Percentiles rank a stretch among this genome's conserved stretches.
These are phyloP conservation scores for Lagenidium giganteum DNA, from an alignment of 352 stramenopile genomes.

Conservation along the genomic window DNA sequence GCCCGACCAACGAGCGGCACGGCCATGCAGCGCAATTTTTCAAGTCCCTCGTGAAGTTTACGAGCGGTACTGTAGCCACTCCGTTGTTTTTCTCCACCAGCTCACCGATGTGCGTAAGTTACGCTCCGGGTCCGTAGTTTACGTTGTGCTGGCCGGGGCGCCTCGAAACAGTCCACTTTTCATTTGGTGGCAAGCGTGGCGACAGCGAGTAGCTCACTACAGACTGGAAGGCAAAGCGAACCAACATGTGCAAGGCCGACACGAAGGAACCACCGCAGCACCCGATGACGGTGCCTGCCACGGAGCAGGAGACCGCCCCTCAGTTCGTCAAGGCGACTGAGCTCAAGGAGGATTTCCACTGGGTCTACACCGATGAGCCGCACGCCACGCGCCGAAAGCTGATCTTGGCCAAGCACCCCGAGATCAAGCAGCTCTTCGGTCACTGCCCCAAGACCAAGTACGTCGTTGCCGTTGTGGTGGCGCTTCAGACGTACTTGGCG, in stretches of 20 bases:
- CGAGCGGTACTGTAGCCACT: no score
- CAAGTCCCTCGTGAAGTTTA: no score
- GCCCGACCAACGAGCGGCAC: no score
- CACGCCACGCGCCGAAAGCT: constrained; percentile 81
- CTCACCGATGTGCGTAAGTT: no score
- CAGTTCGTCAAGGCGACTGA: constrained; percentile 44
- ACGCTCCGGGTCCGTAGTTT: no score
- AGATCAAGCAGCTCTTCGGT: constrained; percentile 89
- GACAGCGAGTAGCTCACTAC: no score
- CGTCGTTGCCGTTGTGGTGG: constrained; percentile 64
- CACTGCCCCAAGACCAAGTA: constrained; percentile 85
- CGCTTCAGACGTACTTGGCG: constrained; percentile 78
- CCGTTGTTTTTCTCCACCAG: no score
- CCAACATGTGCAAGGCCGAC: constrained; percentile 22
- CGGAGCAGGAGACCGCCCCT: no score
- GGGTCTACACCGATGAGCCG: constrained; percentile 79
- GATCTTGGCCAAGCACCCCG: constrained; percentile 84
- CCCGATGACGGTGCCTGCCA: constrained; percentile 16
- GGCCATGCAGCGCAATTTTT: no score
- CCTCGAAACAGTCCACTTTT: no score
- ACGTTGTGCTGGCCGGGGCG: no score
- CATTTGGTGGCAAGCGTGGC: no score
- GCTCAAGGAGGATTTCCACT: constrained; percentile 72
- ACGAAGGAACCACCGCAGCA: constrained; percentile 44
- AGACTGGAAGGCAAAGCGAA: not conserved